Percentiles rank a stretch among this genome's conserved stretches.
phyloP scores from a whole-genome alignment of 2,329 filamentous ascomycete genomes.

The Botrytis sinoallii region DNA sequence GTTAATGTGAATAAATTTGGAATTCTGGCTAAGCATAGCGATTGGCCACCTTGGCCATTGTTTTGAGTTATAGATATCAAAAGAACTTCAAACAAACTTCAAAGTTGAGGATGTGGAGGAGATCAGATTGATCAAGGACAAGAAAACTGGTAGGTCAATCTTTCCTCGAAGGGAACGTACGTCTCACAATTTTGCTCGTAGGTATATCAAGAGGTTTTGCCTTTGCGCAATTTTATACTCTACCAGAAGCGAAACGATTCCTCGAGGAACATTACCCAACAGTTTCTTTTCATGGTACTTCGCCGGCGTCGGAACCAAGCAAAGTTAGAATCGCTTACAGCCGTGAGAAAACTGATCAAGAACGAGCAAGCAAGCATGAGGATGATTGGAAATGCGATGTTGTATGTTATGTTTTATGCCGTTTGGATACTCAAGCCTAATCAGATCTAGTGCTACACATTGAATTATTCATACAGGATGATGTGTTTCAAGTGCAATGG shows the following conservation, averaged over 20 bases:
- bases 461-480: constrained; percentile 55
- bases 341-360: constrained; percentile 50
- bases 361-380: constrained; percentile 44
- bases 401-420: constrained; percentile 37
- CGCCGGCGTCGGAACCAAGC: constrained; percentile 39
- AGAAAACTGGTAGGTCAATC: constrained; percentile 49
- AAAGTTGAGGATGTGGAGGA: constrained; percentile 53
- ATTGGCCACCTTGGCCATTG: constrained; percentile 37
- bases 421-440: constrained; percentile 20
- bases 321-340: constrained; percentile 48
- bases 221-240: constrained; percentile 51
- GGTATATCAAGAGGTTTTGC: constrained; percentile 54
- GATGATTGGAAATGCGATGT: constrained; percentile 56
- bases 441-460: constrained; percentile 47
- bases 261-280: constrained; percentile 50
- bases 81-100: constrained; percentile 52
- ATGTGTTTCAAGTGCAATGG: constrained; percentile 59
- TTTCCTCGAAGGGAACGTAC: constrained; percentile 17
- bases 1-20: constrained; percentile 35
- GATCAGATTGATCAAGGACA: constrained; percentile 55
- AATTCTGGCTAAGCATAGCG: constrained; percentile 40
- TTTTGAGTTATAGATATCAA: constrained; percentile 49
- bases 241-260: constrained; percentile 51
- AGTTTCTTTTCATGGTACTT: constrained; percentile 47
- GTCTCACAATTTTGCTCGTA: constrained; percentile 32